Evolutionary conservation across 495 filamentous ascomycete species (phyloP).

Genomic region (Lepidopterella palustris): DNA sequence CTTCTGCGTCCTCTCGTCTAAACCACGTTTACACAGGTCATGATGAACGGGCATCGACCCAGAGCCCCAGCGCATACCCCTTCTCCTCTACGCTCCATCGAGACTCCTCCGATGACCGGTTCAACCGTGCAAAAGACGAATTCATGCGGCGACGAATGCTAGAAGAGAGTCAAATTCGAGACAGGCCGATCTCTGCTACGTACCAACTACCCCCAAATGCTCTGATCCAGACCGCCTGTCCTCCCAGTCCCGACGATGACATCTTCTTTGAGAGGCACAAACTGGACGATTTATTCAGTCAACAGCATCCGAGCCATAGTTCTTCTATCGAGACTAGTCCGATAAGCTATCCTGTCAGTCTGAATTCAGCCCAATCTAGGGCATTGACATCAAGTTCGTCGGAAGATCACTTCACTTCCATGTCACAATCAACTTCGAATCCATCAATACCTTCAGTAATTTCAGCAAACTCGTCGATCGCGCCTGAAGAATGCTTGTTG

Average conservation of each 20-base stretch:
- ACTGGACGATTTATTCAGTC: constrained; percentile 16
- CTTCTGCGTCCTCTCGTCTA: constrained; percentile 19
- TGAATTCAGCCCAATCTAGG: constrained; percentile 13
- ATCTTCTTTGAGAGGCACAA: constrained; percentile 18
- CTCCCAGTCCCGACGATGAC: constrained; percentile 39
- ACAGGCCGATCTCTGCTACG: constrained; percentile 8
- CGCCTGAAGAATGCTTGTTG: constrained; percentile 24
- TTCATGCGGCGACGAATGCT: constrained; percentile 24
- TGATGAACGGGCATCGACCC: background rate
- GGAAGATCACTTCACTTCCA: constrained; percentile 38
- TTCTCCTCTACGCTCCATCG: constrained; percentile 5
- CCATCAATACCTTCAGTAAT: constrained; percentile 42
- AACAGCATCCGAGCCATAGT: constrained; percentile 2
- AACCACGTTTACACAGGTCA: constrained; percentile 2
- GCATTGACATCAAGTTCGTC: constrained; percentile 37
- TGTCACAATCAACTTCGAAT: constrained; percentile 40
- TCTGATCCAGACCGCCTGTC: constrained; percentile 29
- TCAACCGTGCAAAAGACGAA: constrained; percentile 35
- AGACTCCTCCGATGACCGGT: constrained; percentile 31
- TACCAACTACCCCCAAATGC: constrained; percentile 15
- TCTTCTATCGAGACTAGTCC: constrained; percentile 29
- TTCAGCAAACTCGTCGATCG: constrained; percentile 38
- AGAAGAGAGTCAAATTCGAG: constrained; percentile 18
- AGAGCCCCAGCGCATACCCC: background rate
- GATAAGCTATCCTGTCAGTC: constrained; percentile 12